Base-by-base conservation (phyloP, 2,329 filamentous ascomycete genomes). In the Monilinia aucupariae region DNA sequence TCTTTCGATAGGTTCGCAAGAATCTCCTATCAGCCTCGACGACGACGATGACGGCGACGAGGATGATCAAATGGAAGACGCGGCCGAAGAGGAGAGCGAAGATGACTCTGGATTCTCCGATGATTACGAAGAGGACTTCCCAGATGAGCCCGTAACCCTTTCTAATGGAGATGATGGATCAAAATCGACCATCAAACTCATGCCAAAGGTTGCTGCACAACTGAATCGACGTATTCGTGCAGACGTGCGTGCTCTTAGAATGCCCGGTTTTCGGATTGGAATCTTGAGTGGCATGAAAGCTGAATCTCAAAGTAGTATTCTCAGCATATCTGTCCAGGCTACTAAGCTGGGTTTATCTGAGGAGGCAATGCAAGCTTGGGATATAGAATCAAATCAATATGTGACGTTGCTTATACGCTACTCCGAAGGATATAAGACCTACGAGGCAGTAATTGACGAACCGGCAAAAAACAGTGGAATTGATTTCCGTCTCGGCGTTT, bases 281-380 rank as follows among this genome's bases (percentile, higher is more conserved):
- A 77, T 86, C 39, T 73, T 89, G 13, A 80, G 80, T 15, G 77
- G 80, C 22, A 76, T 85, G 22, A 72, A 71, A 34, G 68, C 72
- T 4, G 59, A 68, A 1, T 73, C 80, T 30, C 72, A 77, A 1
- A 76, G 76, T 13, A 80, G 77, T 64, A 78, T 82, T 3, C 74
- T 94, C 22, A 85, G 85, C 5, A 75, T 94, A 2, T 91, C 91
- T 0, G 82, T 89, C 37, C 85, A 85, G 4, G 82, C 90, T 37
- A 78, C 81, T 4, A 89, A 88, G 68, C 81, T 96, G 1, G 85
- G 83, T 0, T 83, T 96, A 15, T 88, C 90, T 0, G 81, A 87
- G 45, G 89, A 92, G 70, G 86, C 85, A 0, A 82, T 91, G 74
- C 81, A 88, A 70, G 89, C 91, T 1, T 96, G 92, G 92, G 82